These are phyloP conservation scores for Pseudofabraea citricarpa DNA, from an alignment of 2,329 filamentous ascomycete genomes.

Conservation along the genomic window DNA sequence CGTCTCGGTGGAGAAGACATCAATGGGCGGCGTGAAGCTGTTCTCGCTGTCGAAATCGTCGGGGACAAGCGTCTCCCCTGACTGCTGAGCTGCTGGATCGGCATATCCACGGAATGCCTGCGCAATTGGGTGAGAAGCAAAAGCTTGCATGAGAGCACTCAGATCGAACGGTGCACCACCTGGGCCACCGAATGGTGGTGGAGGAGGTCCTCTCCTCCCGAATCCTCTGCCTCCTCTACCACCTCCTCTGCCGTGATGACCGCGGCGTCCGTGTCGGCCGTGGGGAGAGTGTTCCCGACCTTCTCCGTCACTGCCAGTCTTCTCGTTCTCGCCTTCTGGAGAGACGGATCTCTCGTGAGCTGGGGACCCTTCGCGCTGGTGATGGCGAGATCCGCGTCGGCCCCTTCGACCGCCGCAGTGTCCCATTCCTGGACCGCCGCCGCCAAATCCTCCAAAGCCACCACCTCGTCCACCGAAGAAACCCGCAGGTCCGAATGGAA, in stretches of 20 bases:
- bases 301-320: conserved; percentile 2
- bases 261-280: neutral
- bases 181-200: conserved; percentile 16
- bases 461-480: conserved; percentile 14
- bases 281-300: no score
- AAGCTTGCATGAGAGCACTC: conserved; percentile 18
- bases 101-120: conserved; percentile 22
- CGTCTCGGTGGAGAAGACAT: conserved; percentile 66
- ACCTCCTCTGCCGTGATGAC: conserved; percentile 1
- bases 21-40: conserved; percentile 60
- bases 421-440: conserved; percentile 13
- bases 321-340: no score
- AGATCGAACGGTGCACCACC: conserved; percentile 23
- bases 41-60: conserved; percentile 26
- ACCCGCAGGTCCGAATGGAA: conserved; percentile 4
- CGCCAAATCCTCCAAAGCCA: conserved; percentile 14
- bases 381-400: conserved; percentile 12
- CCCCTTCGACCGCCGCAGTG: conserved; percentile 17
- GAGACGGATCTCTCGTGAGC: conserved; percentile 6
- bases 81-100: conserved; percentile 18
- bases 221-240: neutral
- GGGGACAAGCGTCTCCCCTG: conserved; percentile 16
- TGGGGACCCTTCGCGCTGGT: conserved; percentile 9
- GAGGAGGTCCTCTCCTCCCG: conserved; percentile 7
- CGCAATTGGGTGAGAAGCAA: conserved; percentile 23